phyloP scores from a whole-genome alignment of 169 alveolate species.

The Plasmodium cynomolgi region DNA sequence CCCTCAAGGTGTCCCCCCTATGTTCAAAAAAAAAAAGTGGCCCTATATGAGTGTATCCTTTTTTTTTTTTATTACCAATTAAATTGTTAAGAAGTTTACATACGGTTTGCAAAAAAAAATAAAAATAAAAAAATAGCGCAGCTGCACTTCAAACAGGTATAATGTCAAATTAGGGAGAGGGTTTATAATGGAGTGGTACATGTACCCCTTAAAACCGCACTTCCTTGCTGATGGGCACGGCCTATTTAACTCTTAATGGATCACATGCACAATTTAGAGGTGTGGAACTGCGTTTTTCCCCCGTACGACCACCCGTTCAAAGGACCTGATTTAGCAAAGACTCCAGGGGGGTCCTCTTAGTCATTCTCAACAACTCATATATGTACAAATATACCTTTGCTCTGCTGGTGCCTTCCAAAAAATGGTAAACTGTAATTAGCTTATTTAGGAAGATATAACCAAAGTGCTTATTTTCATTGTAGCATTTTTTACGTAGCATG shows the following conservation, averaged over 20 bases:
- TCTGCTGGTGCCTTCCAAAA: slow-evolving; percentile 9
- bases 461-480: slow-evolving; percentile 33
- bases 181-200: background rate
- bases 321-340: slow-evolving; percentile 44
- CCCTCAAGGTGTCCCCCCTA: background rate
- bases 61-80: background rate
- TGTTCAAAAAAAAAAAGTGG: background rate
- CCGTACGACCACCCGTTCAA: background rate
- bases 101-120: background rate
- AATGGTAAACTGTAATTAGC: slow-evolving; percentile 58
- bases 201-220: background rate
- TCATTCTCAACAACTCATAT: slow-evolving; percentile 40
- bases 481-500: slow-evolving; percentile 54
- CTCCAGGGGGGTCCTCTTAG: slow-evolving; percentile 18
- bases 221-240: background rate
- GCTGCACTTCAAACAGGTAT: background rate
- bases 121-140: background rate
- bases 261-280: background rate
- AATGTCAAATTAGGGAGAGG: background rate
- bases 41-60: background rate
- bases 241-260: background rate
- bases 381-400: slow-evolving; percentile 51
- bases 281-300: background rate
- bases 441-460: slow-evolving; percentile 61
- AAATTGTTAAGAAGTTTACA: background rate